These are phyloP conservation scores for Colletotrichum horii DNA, from an alignment of 2,329 filamentous ascomycete genomes.

Conservation along the genomic window DNA sequence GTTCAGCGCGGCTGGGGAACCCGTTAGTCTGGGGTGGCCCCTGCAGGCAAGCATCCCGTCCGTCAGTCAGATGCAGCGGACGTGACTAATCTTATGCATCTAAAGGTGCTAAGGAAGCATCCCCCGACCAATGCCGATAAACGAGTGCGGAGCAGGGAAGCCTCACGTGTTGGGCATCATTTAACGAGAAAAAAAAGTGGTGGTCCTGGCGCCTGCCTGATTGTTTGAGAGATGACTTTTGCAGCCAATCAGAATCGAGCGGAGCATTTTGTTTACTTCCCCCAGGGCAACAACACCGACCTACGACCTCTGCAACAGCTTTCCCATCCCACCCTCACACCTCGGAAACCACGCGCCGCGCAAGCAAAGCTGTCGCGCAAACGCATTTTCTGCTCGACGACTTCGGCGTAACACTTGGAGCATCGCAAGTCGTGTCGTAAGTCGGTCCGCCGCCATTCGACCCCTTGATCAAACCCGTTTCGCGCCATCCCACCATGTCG, in stretches of 20 bases:
- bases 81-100: neutral
- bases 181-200: neutral
- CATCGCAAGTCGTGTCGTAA: neutral
- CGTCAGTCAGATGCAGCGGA: neutral
- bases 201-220: neutral
- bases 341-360: neutral
- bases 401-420: neutral
- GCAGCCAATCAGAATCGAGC: conserved; percentile 21
- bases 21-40: neutral
- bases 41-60: neutral
- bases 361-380: neutral
- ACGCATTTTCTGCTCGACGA: no score
- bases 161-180: conserved; percentile 12
- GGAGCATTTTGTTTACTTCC: conserved; percentile 46
- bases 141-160: neutral
- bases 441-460: neutral
- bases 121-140: no score
- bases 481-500: conserved; percentile 65
- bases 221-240: conserved; percentile 9
- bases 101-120: neutral
- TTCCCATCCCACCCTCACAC: neutral
- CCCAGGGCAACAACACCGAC: conserved; percentile 38
- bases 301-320: neutral
- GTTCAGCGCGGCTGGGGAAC: conserved; percentile 4
- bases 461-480: neutral